Conservation (phyloP, 2,329 filamentous ascomycete genomes). For the Trichoderma sp. region DNA sequence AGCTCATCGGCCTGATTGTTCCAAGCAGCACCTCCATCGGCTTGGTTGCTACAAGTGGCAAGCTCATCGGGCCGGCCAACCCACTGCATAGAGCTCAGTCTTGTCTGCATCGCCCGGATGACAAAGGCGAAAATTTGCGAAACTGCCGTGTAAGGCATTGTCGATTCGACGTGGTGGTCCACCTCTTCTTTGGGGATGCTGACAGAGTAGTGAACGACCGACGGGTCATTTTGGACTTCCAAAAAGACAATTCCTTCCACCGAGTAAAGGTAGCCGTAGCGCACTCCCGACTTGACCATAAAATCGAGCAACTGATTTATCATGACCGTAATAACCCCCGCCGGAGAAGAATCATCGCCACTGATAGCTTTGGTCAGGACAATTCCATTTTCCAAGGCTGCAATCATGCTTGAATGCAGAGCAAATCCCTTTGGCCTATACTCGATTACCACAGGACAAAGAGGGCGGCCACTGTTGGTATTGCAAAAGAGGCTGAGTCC, state of each 20-base stretch:
- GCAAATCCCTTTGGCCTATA: constrained; percentile 44
- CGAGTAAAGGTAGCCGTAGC: constrained; percentile 44
- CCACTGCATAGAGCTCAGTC: constrained; percentile 38
- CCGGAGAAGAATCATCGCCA: background rate
- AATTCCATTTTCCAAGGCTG: background rate
- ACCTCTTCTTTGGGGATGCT: constrained; percentile 4
- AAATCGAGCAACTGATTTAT: constrained; percentile 47
- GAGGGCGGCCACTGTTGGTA: constrained; percentile 10
- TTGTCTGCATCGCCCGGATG: constrained; percentile 39
- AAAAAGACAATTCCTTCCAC: constrained; percentile 43
- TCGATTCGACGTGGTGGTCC: constrained; percentile 31
- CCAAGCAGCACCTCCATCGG: too few relatives aligned
- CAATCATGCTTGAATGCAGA: constrained; percentile 39
- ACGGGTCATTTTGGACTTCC: constrained; percentile 40
- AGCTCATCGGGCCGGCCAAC: constrained; percentile 37
- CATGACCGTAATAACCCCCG: constrained; percentile 40
- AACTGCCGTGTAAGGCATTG: constrained; percentile 44
- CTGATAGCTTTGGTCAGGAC: background rate
- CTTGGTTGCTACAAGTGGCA: constrained; percentile 42
- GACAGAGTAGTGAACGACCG: constrained; percentile 25
- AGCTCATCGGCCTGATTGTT: too few relatives aligned
- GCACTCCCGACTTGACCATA: constrained; percentile 42
- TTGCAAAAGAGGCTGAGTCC: constrained; percentile 37
- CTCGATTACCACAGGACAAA: constrained; percentile 41
- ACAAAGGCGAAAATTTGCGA: constrained; percentile 47